Evolutionary conservation across 129 eudicot species (phyloP), one percentile per base, ranked within the genome.

Genomic region (Flaveria bidentis): DNA sequence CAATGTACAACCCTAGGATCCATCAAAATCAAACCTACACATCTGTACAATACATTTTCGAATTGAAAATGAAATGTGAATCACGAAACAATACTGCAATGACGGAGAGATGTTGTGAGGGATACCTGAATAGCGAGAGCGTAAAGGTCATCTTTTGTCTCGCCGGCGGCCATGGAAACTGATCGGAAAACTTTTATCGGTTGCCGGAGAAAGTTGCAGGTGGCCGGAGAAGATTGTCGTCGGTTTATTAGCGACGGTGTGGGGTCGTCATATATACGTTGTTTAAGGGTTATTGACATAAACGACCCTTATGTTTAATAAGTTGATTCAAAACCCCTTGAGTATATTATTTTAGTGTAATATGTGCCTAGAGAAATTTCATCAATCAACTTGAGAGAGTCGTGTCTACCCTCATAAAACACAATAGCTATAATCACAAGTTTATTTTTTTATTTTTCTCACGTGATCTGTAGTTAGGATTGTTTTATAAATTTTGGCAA

Each of bases 1-100:
- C 74, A 78, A 75, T 79, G 83, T 50, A 76, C 69, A 72, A 74
- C 81, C 67, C 84, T 75, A 85, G 81, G 81, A 83, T 82, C 84
- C 41, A 75, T 18, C 45, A 14, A 12, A 70, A 64, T 70, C 15
- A 63, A 39, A 26, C 23, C 25, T 12, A 86, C 46, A 67, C 52
- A 47, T 49, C 25, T 10, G 17, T 16, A 14, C 44, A 13, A 50
- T 56, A 15, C 15, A 62, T 51, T 33, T 67, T 65, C 18, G 10
- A 33, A 20, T 72, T 33, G 67, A 58, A 39, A 42, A 22, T 71
- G 72, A 62, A 45, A 74, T 67, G 56, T 2, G 30, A 51, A 47
- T 75, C 3, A 47, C 44, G 47, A 60, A 28, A 68, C 75, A 36
- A 36, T 36, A 36, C 5, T 36, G 41, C 41, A 36, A 36, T 36